Evolutionary conservation across 192 early-diverging fungal genomes (phyloP).

Genomic region (Thamnidium elegans): DNA sequence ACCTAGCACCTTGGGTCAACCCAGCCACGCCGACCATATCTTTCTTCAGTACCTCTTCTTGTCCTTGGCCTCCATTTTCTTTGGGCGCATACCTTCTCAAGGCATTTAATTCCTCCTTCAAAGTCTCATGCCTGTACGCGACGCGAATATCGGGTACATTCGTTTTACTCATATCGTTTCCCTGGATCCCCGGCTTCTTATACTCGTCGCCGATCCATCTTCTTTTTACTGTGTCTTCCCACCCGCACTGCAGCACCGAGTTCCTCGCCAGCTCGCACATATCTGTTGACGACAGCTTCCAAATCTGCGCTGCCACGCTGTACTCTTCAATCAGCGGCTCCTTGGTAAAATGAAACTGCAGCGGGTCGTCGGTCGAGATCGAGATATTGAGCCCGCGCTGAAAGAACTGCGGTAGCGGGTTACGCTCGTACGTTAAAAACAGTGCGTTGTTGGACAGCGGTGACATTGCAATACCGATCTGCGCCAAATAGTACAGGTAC

Average conservation of each 20-base stretch:
- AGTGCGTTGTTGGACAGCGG: conserved; percentile 97
- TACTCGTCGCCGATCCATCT: conserved; percentile 86
- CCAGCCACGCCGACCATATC: conserved; percentile 17
- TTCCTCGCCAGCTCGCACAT: conserved; percentile 96
- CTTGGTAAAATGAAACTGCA: conserved; percentile 96
- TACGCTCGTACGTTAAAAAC: conserved; percentile 90
- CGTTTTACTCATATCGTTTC: conserved; percentile 86
- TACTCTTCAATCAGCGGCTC: conserved; percentile 98
- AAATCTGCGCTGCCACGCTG: conserved; percentile 93
- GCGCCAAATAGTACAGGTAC: conserved; percentile 93
- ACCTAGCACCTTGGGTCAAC: background rate
- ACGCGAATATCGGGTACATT: conserved; percentile 89
- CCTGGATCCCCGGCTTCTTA: conserved; percentile 67
- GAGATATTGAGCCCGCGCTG: conserved; percentile 92
- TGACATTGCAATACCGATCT: conserved; percentile 96
- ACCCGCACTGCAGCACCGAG: conserved; percentile 87
- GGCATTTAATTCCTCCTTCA: conserved; percentile 75
- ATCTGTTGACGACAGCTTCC: conserved; percentile 84
- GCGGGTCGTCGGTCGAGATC: conserved; percentile 89
- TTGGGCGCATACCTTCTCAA: conserved; percentile 33
- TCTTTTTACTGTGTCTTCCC: conserved; percentile 82
- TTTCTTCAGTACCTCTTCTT: background rate
- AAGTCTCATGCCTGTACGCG: conserved; percentile 77
- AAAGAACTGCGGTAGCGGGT: conserved; percentile 88
- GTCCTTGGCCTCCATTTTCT: background rate